Evolutionary conservation across 2,329 filamentous ascomycete genomes (phyloP).

Genomic region (Aquanectria penicillioides): DNA sequence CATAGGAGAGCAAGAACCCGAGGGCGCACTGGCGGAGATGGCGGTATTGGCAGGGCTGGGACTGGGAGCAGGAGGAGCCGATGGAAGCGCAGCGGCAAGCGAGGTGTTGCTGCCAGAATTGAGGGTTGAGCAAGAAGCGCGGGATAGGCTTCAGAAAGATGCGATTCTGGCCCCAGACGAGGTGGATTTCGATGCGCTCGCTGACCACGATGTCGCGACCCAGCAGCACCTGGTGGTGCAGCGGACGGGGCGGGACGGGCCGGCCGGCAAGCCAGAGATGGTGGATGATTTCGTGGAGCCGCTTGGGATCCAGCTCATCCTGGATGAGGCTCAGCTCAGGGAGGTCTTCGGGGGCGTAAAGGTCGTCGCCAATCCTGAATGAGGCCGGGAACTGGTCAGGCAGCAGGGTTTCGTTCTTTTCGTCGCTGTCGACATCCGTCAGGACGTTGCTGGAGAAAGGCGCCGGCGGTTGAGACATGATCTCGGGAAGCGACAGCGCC

Average conservation of each 20-base stretch:
- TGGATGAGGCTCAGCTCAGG: conserved; percentile 7
- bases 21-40: conserved; percentile 10
- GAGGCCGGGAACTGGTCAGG: conserved; percentile 16
- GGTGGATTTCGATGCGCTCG: conserved; percentile 51
- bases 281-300: conserved; percentile 14
- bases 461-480: conserved; percentile 4
- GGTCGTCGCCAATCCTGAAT: conserved; percentile 2
- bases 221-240: conserved; percentile 49
- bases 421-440: neutral
- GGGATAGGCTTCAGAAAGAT: conserved; percentile 55
- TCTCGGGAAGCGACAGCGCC: no score
- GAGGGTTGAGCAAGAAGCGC: conserved; percentile 48
- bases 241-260: conserved; percentile 48
- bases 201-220: conserved; percentile 48
- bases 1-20: conserved; percentile 18
- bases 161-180: conserved; percentile 50
- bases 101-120: conserved; percentile 49
- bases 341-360: neutral
- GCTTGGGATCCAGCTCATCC: conserved; percentile 12
- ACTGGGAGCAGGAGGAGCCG: neutral
- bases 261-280: conserved; percentile 37
- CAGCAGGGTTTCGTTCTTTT: neutral
- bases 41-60: neutral
- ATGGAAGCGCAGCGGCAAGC: conserved; percentile 6
- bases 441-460: conserved; percentile 14